Percentiles rank a stretch among this genome's conserved stretches.
phyloP scores from a whole-genome alignment of 2,329 filamentous ascomycete species.

The Cladophialophora immunda region DNA sequence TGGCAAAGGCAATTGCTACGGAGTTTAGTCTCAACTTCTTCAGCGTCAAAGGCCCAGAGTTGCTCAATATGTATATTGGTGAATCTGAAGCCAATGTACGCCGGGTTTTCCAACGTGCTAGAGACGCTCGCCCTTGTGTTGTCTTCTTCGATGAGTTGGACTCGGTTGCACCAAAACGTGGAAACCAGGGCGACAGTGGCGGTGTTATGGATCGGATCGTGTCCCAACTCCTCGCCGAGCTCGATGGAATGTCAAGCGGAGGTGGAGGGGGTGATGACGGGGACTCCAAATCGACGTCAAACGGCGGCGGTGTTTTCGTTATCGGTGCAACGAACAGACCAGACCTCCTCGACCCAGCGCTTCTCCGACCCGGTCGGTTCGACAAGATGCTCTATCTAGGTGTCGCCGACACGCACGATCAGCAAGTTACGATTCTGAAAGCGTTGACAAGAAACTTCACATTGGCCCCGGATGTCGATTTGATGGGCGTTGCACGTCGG shows the following conservation, averaged over 20 bases:
- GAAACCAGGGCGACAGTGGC: conserved; percentile 95
- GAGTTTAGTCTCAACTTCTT: conserved; percentile 96
- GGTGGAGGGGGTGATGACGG: conserved; percentile 63
- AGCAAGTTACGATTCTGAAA: conserved; percentile 93
- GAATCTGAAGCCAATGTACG: conserved; percentile 93
- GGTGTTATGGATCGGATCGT: conserved; percentile 99
- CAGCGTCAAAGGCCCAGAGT: conserved; percentile 87
- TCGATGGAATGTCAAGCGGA: conserved; percentile 97
- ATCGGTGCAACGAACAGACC: conserved; percentile 96
- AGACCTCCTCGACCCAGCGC: conserved; percentile 87
- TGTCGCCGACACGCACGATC: conserved; percentile 94
- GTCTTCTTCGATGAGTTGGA: conserved; percentile 96
- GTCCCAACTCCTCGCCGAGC: conserved; percentile 89
- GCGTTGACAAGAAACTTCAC: conserved; percentile 95
- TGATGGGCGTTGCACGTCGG: conserved; percentile 74
- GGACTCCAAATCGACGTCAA: conserved; percentile 49
- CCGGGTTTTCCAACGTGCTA: conserved; percentile 84
- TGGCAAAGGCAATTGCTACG: conserved; percentile 91
- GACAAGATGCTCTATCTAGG: conserved; percentile 99
- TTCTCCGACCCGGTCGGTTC: conserved; percentile 89
- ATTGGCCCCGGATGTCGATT: conserved; percentile 79
- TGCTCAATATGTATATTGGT: conserved; percentile 96
- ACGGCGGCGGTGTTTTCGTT: conserved; percentile 85
- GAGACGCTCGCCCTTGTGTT: conserved; percentile 85
- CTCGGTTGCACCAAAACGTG: conserved; percentile 92